These are phyloP conservation scores for Fagus crenata DNA, from an alignment of 306 rosid genomes.

Conservation along the genomic window DNA sequence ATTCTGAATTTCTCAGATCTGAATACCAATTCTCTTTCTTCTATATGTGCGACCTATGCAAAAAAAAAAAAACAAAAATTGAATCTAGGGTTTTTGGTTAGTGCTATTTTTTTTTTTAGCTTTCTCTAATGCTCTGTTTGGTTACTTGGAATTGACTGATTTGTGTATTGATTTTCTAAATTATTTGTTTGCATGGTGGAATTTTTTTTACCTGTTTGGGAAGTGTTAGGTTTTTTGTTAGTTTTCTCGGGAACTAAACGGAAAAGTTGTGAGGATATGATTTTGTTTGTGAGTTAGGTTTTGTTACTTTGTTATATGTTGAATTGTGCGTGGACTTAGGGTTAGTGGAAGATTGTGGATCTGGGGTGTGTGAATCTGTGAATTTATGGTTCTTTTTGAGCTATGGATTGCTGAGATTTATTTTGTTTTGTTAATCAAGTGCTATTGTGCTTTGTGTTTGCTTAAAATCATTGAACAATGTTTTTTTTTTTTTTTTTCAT, in stretches of 20 bases:
- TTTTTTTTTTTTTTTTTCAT: too few species aligned
- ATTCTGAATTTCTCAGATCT: slow-evolving; percentile 38
- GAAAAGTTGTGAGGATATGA: neutral
- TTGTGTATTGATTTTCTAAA: slow-evolving; percentile 7
- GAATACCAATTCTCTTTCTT: neutral
- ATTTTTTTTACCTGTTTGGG: neutral
- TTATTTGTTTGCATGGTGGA: neutral
- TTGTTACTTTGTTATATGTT: neutral
- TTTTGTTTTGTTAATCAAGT: neutral
- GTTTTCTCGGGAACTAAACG: neutral
- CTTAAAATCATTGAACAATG: neutral
- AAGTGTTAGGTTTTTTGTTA: neutral
- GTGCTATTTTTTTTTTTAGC: slow-evolving; percentile 15
- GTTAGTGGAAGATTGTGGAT: neutral
- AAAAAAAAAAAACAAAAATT: neutral
- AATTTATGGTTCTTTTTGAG: neutral
- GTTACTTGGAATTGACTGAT: neutral
- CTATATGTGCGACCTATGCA: neutral
- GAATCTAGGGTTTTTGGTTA: slow-evolving; percentile 22
- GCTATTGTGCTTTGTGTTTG: neutral
- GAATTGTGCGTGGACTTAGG: neutral
- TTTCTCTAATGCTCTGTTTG: neutral
- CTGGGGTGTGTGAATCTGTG: neutral
- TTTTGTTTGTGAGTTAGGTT: neutral
- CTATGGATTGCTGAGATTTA: neutral